A percentile compares a stretch with the other conserved stretches of the same genome.
Conservation (phyloP, 1,139 yeast species). For the Arxiozyma telluris region DNA sequence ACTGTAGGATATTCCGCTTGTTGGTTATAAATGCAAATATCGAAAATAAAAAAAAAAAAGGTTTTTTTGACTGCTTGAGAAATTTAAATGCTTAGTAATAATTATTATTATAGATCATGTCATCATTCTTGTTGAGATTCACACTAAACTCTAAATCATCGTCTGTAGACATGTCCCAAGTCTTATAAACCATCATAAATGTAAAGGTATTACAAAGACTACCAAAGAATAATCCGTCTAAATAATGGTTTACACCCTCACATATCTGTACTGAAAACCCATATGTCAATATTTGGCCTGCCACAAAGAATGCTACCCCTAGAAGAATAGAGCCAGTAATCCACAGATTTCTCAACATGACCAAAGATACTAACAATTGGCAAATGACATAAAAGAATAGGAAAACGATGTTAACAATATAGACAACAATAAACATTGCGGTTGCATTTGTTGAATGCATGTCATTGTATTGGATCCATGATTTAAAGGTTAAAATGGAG, state of each 20-base stretch:
- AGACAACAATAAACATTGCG: conserved; percentile 60
- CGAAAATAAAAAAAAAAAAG: neutral
- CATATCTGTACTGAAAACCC: conserved; percentile 62
- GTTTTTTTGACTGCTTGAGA: neutral
- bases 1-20: no score
- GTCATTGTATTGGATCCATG: conserved; percentile 41
- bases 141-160: conserved; percentile 93
- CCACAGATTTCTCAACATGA: conserved; percentile 73
- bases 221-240: conserved; percentile 85
- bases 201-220: conserved; percentile 71
- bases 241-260: conserved; percentile 64
- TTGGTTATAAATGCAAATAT: neutral
- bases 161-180: conserved; percentile 93
- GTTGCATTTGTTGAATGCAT: conserved; percentile 38
- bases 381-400: conserved; percentile 55
- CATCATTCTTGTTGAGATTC: conserved; percentile 32
- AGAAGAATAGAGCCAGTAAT: conserved; percentile 72
- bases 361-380: conserved; percentile 60
- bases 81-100: neutral
- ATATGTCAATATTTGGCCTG: conserved; percentile 69
- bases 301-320: conserved; percentile 65
- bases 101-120: conserved; percentile 20
- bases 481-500: conserved; percentile 61
- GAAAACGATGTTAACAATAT: conserved; percentile 60
- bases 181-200: conserved; percentile 89